phyloP scores from a whole-genome alignment of 768 basidiomycete species.

The Lenzites betulinus region DNA sequence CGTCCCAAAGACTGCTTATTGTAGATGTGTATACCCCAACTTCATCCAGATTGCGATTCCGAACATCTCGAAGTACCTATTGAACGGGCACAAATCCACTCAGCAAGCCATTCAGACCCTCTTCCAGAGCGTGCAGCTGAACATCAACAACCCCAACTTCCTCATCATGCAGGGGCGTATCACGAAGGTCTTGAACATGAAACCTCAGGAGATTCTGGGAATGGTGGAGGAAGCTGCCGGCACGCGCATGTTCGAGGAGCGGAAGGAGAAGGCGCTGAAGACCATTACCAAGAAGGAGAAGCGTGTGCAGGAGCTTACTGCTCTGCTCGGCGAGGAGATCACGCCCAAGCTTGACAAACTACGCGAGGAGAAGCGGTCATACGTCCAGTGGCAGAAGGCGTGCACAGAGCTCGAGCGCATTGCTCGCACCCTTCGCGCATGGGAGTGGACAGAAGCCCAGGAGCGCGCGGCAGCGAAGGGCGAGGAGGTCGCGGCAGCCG shows the following conservation, averaged over 20 bases:
- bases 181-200: constrained; percentile 98
- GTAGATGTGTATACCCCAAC: neutral
- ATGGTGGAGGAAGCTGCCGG: constrained; percentile 99
- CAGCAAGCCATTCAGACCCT: constrained; percentile 85
- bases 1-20: constrained; percentile 19
- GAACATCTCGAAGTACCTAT: constrained; percentile 89
- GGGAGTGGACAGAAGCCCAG: constrained; percentile 77
- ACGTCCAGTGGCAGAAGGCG: constrained; percentile 88
- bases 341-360: constrained; percentile 92
- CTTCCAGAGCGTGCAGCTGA: constrained; percentile 96
- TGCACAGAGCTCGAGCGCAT: constrained; percentile 86
- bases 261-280: constrained; percentile 94
- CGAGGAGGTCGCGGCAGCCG: constrained; percentile 52
- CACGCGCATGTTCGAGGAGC: constrained; percentile 98
- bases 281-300: constrained; percentile 99
- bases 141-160: constrained; percentile 99
- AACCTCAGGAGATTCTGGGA: constrained; percentile 93
- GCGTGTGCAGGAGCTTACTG: constrained; percentile 85
- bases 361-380: constrained; percentile 85
- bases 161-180: constrained; percentile 99
- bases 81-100: constrained; percentile 93
- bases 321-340: constrained; percentile 85
- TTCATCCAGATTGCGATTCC: constrained; percentile 82
- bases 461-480: constrained; percentile 56
- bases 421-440: constrained; percentile 78